A percentile compares a stretch with the other conserved stretches of the same genome.
Evolutionary conservation across 345 rosid species (phyloP).

Genomic region (Citrus reticulata): DNA sequence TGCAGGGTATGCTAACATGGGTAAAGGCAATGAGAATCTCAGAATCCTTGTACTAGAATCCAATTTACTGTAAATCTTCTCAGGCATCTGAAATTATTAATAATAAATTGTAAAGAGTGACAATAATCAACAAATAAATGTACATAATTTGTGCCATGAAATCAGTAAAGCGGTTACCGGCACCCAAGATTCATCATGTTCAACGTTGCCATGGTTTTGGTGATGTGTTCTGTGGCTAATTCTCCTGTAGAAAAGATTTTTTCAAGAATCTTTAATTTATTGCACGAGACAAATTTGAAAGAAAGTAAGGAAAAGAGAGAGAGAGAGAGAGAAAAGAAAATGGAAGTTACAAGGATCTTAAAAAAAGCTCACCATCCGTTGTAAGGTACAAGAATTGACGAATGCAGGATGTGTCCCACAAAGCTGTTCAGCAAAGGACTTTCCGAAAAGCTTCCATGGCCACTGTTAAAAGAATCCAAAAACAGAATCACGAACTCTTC

Average conservation of each 20-base stretch:
- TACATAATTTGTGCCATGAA: background rate
- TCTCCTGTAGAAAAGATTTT: conserved; percentile 44
- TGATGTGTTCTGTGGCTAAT: conserved; percentile 88
- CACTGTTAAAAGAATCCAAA: conserved; percentile 36
- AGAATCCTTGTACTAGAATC: conserved; percentile 33
- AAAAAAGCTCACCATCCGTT: conserved; percentile 65
- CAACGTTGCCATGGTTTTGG: conserved; percentile 87
- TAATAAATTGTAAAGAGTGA: conserved; percentile 1
- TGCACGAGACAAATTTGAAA: background rate
- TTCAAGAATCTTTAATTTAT: background rate
- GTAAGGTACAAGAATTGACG: conserved; percentile 81
- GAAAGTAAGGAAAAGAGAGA: no score
- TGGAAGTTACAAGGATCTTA: background rate
- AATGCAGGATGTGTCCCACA: conserved; percentile 71
- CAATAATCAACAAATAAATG: background rate
- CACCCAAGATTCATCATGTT: conserved; percentile 84
- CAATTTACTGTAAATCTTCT: conserved; percentile 46
- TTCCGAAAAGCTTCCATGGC: conserved; percentile 84
- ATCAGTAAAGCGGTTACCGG: conserved; percentile 44
- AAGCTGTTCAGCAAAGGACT: conserved; percentile 50
- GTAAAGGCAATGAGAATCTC: conserved; percentile 62
- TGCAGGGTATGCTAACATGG: conserved; percentile 62
- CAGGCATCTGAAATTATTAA: conserved; percentile 46
- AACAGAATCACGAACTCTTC: conserved; percentile 1
- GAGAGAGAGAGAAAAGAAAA: no score